Evolutionary conservation across 768 basidiomycete genomes (phyloP), one percentile per base, ranked within the genome.

Genomic region (Serendipita sp.): DNA sequence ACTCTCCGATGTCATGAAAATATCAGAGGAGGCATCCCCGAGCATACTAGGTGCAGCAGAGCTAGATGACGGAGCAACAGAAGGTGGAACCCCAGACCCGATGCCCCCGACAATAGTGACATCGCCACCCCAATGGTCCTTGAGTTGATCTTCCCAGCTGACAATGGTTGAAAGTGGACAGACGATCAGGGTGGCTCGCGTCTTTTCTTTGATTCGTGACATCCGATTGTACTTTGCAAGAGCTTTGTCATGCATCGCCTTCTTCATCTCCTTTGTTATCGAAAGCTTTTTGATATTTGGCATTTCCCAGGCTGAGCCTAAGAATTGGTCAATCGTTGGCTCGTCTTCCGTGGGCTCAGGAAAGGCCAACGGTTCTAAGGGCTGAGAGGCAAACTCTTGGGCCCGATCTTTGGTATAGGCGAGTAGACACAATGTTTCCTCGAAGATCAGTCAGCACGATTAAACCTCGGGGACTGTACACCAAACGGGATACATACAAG

Each of bases 91-190:
- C 18, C 74, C 71, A 67, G 75, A 69, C 18, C 16, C 85, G 44
- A 78, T 80, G 11, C 92, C 92, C 18, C 94, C 92, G 63, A 87
- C 78, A 45, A 96, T 86, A 27, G 79, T 78, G 2, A 96, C 92
- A 63, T 86, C 82, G 5, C 93, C 93, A 67, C 81, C 82, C 93
- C 93, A 97, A 72, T 99, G 96, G 71, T 99, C 96, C 65, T 87
- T 83, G 70, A 99, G 91, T 73, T 99, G 96, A 64, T 95, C 91
- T 75, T 99, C 96, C 96, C 96, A 99, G 71, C 98, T 98, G 55
- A 90, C 84, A 1, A 99, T 92, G 3, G 96, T 99, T 10, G 91
- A 93, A 43, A 99, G 79, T 4, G 96, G 96, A 70, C 96, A 98
- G 33, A 99, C 81, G 69, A 99, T 91, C n/a, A 99, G 76, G 3